A percentile compares a stretch with the other conserved stretches of the same genome.
Conservation (phyloP, 2,329 filamentous ascomycete genomes). For the Camptophora hylomeconis region DNA sequence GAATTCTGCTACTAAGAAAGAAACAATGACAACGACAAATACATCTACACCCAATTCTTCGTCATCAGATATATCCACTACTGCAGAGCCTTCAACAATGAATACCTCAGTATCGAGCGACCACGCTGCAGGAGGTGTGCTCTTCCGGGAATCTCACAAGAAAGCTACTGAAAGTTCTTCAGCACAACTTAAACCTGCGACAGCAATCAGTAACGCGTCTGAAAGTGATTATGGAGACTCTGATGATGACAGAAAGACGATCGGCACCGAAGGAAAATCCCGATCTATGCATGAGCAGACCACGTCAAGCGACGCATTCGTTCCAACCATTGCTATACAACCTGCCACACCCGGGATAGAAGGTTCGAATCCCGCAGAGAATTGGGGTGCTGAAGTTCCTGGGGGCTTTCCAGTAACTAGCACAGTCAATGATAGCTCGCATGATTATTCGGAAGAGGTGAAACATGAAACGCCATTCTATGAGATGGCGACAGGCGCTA, state of each 20-base stretch:
- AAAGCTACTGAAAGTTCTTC: slow-evolving; percentile 11
- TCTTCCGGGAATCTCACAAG: slow-evolving; percentile 31
- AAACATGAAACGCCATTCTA: too few species aligned
- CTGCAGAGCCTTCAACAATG: slow-evolving; percentile 20
- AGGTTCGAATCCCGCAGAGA: slow-evolving; percentile 18
- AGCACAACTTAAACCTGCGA: not conserved
- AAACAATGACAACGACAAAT: too few species aligned
- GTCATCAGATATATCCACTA: slow-evolving; percentile 23
- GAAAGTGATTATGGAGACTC: not conserved
- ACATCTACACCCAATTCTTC: slow-evolving; percentile 34
- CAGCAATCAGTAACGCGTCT: slow-evolving; percentile 5
- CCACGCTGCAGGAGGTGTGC: slow-evolving; percentile 36
- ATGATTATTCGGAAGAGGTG: too few species aligned
- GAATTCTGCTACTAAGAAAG: not conserved
- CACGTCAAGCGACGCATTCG: too few species aligned
- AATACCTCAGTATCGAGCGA: slow-evolving; percentile 37
- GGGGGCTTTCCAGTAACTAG: slow-evolving; percentile 41
- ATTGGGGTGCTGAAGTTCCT: slow-evolving; percentile 38
- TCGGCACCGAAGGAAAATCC: too few species aligned
- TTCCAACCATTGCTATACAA: slow-evolving; percentile 34
- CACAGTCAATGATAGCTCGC: not conserved
- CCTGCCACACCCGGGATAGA: slow-evolving; percentile 35
- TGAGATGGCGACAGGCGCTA: not conserved
- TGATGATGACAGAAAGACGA: slow-evolving; percentile 1
- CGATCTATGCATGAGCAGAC: too few species aligned